Conservation (phyloP, 2,329 filamentous ascomycete genomes). For the Fusarium mundagurra region DNA sequence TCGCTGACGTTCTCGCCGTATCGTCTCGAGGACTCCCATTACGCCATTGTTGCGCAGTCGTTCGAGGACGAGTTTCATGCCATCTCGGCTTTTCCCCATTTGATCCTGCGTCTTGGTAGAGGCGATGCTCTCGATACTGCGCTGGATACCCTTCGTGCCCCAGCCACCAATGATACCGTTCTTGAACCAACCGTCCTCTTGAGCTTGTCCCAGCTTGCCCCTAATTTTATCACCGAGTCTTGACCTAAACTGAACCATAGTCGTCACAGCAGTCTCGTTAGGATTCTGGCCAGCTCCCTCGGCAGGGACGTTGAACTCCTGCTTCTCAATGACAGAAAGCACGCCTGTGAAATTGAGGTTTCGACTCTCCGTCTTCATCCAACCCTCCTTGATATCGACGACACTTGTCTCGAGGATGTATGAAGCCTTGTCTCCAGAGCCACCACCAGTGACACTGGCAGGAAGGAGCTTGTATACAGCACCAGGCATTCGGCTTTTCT, state of each 20-base stretch:
- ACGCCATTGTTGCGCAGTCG: conserved; percentile 68
- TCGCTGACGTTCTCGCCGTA: conserved; percentile 56
- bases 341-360: conserved; percentile 87
- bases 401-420: conserved; percentile 85
- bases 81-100: conserved; percentile 82
- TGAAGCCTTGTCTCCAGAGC: conserved; percentile 72
- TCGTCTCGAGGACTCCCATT: conserved; percentile 66
- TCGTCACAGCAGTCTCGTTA: conserved; percentile 72
- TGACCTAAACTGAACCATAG: conserved; percentile 78
- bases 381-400: conserved; percentile 81
- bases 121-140: conserved; percentile 82
- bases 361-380: conserved; percentile 83
- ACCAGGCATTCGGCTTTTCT: conserved; percentile 80
- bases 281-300: conserved; percentile 39
- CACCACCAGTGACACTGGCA: conserved; percentile 72
- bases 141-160: conserved; percentile 77
- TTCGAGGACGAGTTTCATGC: conserved; percentile 84
- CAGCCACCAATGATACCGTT: conserved; percentile 64
- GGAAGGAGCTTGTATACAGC: conserved; percentile 81
- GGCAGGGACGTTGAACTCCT: conserved; percentile 67
- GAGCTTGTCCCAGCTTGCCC: conserved; percentile 60
- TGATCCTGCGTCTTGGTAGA: conserved; percentile 81
- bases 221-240: conserved; percentile 75
- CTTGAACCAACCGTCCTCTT: conserved; percentile 60
- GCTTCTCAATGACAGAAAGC: conserved; percentile 79